phyloP scores from a whole-genome alignment of 345 rosid species.

The Gossypium turneri region DNA sequence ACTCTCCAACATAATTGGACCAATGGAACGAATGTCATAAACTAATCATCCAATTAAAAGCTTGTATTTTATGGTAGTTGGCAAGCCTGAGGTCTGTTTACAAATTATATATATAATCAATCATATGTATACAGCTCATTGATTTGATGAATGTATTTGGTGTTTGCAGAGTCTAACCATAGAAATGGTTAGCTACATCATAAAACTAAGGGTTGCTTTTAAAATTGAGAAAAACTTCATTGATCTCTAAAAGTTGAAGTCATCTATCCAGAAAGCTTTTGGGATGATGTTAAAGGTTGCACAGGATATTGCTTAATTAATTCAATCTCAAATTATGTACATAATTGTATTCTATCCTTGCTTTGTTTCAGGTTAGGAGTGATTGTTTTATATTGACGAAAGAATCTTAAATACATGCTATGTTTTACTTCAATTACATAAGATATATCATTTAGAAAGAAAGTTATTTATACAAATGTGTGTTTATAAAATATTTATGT shows the following conservation, averaged over 20 bases:
- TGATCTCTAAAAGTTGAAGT: constrained; percentile 24
- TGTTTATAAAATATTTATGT: too few relatives aligned
- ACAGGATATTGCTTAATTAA: not conserved
- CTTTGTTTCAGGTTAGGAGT: too few relatives aligned
- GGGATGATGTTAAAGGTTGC: constrained; percentile 26
- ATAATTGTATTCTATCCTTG: too few relatives aligned
- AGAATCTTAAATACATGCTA: too few relatives aligned
- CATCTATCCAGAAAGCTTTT: constrained; percentile 24
- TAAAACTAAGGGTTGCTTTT: constrained; percentile 22
- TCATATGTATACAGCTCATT: too few relatives aligned
- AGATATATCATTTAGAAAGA: too few relatives aligned
- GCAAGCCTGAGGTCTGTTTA: constrained; percentile 39
- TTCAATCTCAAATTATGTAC: too few relatives aligned
- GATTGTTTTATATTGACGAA: too few relatives aligned
- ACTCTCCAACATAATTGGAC: constrained; percentile 46
- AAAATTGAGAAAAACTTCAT: constrained; percentile 29
- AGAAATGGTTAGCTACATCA: too few relatives aligned
- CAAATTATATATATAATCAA: not conserved
- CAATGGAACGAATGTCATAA: constrained; percentile 36
- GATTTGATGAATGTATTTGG: not conserved
- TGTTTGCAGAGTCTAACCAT: not conserved
- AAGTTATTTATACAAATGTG: too few relatives aligned
- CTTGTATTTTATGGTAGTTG: constrained; percentile 36
- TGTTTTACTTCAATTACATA: too few relatives aligned
- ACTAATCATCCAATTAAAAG: constrained; percentile 44